These are phyloP conservation scores for Cicer arietinum DNA, from an alignment of 306 rosid genomes.

Conservation along the genomic window DNA sequence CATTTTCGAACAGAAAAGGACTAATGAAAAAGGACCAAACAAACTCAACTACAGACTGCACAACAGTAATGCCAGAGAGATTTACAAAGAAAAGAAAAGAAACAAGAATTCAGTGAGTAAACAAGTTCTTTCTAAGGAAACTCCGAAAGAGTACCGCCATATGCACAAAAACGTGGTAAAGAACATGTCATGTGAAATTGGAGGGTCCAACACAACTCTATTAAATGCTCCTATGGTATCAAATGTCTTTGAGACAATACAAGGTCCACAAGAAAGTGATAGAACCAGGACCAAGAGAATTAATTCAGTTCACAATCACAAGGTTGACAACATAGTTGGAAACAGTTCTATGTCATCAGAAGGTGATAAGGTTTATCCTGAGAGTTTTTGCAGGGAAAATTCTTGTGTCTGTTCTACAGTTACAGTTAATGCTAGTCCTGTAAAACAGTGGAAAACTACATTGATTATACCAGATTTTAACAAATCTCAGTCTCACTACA, in stretches of 20 bases:
- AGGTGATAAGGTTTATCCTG: constrained; percentile 46
- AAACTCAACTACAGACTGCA: too few species aligned
- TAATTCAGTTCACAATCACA: constrained; percentile 28
- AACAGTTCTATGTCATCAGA: constrained; percentile 53
- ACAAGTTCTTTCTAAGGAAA: too few species aligned
- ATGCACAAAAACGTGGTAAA: constrained; percentile 28
- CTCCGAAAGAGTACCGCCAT: constrained; percentile 1
- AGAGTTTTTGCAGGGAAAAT: constrained; percentile 52
- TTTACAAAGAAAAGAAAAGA: too few species aligned
- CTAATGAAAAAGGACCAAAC: constrained; percentile 28
- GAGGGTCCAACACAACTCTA: constrained; percentile 35
- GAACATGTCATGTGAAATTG: constrained; percentile 42
- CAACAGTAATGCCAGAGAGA: too few species aligned
- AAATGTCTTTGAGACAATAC: constrained; percentile 39
- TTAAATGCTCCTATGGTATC: constrained; percentile 43
- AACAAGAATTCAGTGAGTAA: too few species aligned
- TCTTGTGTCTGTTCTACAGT: constrained; percentile 45
- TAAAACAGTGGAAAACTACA: constrained; percentile 54
- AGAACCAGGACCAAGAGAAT: constrained; percentile 33
- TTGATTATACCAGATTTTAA: constrained; percentile 49
- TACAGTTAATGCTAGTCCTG: constrained; percentile 54
- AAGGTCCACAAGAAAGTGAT: constrained; percentile 48
- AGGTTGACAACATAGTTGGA: constrained; percentile 41
- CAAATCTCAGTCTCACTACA: constrained; percentile 46
- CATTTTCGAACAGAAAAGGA: constrained; percentile 38